Conservation (phyloP, 352 stramenopile genomes). For the Pythium phragmiticola region DNA sequence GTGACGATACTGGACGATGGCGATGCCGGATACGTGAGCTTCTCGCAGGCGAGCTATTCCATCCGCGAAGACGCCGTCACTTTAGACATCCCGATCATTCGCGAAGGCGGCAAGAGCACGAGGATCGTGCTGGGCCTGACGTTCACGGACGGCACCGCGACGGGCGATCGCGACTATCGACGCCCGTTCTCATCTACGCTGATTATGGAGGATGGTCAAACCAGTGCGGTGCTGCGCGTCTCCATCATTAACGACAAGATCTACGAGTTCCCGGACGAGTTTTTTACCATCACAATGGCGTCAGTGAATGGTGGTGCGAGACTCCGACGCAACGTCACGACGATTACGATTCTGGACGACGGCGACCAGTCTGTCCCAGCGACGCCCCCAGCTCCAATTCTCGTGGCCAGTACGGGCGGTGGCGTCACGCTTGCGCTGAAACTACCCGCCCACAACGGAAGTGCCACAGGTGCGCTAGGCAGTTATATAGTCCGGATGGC, state of each 20-base stretch:
- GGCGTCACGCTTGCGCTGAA: slow-evolving; percentile 29
- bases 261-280: slow-evolving; percentile 52
- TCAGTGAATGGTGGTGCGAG: slow-evolving; percentile 32
- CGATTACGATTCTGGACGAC: slow-evolving; percentile 56
- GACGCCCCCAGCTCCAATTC: slow-evolving; percentile 22
- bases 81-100: slow-evolving; percentile 40
- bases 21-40: slow-evolving; percentile 55
- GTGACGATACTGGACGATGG: slow-evolving; percentile 67
- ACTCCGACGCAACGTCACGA: slow-evolving; percentile 8
- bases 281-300: slow-evolving; percentile 39
- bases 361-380: slow-evolving; percentile 44
- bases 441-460: slow-evolving; percentile 53
- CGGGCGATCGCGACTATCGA: slow-evolving; percentile 47
- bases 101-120: slow-evolving; percentile 41
- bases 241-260: slow-evolving; percentile 62
- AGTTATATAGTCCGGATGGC: slow-evolving; percentile 39
- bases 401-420: slow-evolving; percentile 40
- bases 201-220: slow-evolving; percentile 42
- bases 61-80: slow-evolving; percentile 36
- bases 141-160: slow-evolving; percentile 40
- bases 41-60: slow-evolving; percentile 30
- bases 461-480: slow-evolving; percentile 30
- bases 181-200: slow-evolving; percentile 18
- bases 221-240: slow-evolving; percentile 33
- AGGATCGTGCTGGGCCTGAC: slow-evolving; percentile 38